phyloP scores from a whole-genome alignment of 441 rosid genomes.

The Eruca vesicaria region DNA sequence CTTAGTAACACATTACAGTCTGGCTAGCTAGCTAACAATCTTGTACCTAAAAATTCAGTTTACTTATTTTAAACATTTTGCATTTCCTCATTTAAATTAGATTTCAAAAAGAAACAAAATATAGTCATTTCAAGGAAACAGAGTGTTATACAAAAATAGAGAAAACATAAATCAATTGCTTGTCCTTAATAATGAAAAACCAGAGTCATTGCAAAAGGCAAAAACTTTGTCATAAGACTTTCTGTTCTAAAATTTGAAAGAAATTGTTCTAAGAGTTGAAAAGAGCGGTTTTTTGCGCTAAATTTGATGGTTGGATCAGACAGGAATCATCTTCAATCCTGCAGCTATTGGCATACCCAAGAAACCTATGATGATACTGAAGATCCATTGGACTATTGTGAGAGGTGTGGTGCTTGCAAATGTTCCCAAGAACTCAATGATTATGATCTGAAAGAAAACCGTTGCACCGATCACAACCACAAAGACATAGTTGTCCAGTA shows the following conservation, averaged over 20 bases:
- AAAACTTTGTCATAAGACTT: conserved; percentile 2
- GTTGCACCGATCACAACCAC: conserved; percentile 54
- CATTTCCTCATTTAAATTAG: conserved; percentile 6
- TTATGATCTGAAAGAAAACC: conserved; percentile 60
- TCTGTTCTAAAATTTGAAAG: conserved; percentile 8
- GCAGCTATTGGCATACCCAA: conserved; percentile 76
- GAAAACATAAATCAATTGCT: conserved; percentile 13
- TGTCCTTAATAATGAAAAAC: conserved; percentile 19
- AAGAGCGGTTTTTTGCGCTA: not conserved
- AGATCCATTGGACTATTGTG: conserved; percentile 52
- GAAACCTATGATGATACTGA: conserved; percentile 54
- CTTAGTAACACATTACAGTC: conserved; percentile 32
- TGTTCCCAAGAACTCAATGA: conserved; percentile 64
- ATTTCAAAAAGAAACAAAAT: not conserved
- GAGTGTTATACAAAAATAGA: conserved; percentile 19
- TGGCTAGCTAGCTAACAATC: conserved; percentile 18
- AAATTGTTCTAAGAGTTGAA: conserved; percentile 20
- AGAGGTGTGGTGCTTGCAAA: conserved; percentile 69
- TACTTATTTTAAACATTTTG: conserved; percentile 1
- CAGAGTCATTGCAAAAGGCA: conserved; percentile 31
- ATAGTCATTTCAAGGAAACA: conserved; percentile 28
- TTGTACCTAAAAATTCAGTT: conserved; percentile 15
- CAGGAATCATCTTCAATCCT: conserved; percentile 51
- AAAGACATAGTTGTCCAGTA: conserved; percentile 54
- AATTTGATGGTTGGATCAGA: conserved; percentile 34